Evolutionary conservation across 164 flowering plant species (phyloP), one percentile per base, ranked within the genome.

Genomic region (Tinospora cordifolia): DNA sequence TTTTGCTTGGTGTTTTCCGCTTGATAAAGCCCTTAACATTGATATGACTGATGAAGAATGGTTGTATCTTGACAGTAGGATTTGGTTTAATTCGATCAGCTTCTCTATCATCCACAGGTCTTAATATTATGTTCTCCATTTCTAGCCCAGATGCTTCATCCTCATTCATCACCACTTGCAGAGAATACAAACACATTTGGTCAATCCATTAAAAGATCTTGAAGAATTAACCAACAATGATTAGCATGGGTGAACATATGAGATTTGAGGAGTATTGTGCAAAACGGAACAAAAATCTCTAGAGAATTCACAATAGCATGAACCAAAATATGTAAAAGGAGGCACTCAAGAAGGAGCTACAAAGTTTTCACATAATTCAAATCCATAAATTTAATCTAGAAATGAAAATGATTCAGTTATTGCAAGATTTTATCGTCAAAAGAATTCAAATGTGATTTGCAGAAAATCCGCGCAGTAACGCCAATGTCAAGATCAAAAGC

Each of bases 21-120:
- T 75, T 85, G 22, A 34, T 63, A 21, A 83, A 74, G 69, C 79
- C 87, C 79, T 67, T 81, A 6, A 63, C 72, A 15, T 80, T 83
- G 46, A 90, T 88, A 62, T 83, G 87, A 67, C 88, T 84, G 27
- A 92, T 68, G 74, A 90, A 90, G 40, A 85, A 67, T 22, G 97
- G 97, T 76, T 87, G 91, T 19, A 90, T 70, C 41, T 62, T 84
- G 47, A 87, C 75, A 60, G 75, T 85, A 26, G 99, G 94, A 70
- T 91, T 91, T 63, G 99, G 96, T 79, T 88, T 90, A 27, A 92
- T 86, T 62, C 96, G 83, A 74, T 84, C 85, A 36, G 74, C 77
- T 81, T 92, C 98, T 79, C 86, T 86, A 69, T 83, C 89, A 67
- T 89, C 93, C 0, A 81, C 79, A 30, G 92, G 90, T 44, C 84